Evolutionary conservation across 129 eudicot species (phyloP), one percentile per base, ranked within the genome.

Genomic region (Glebionis coronaria): DNA sequence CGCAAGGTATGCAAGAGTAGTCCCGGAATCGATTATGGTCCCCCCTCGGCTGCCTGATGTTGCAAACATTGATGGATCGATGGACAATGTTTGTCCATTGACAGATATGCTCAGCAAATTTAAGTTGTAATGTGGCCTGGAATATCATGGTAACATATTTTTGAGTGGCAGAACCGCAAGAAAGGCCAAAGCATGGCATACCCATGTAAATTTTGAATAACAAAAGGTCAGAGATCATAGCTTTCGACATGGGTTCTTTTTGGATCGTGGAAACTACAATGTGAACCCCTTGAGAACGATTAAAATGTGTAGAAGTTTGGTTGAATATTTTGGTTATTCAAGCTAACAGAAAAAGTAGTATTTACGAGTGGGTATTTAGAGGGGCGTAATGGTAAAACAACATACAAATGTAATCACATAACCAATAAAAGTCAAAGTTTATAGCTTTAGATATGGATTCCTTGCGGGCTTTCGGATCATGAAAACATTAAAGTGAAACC

Each of bases 11-110:
- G 99, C 95, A 71, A 94, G 82, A 15, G 99, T 94, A 62, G 99
- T 94, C 68, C 99, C 99, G 0, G 97, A 94, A 87, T 94, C 99
- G 59, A 94, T 81, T 52, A 94, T 94, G 27, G 99, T 94, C 72
- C 99, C 99, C 56, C 99, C 99, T 28, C 81, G 63, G 76, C 77
- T 94, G 70, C 69, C 51, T 42, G 97, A 81, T 44, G 99, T 87
- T 53, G 90, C 79, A 76, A 89, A 93, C 45, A 85, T 88, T 54
- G 84, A 67, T 63, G 92, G 68, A 73, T 79, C 82, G 51, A 93
- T 86, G 81, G 88, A 25, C 74, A 93, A 80, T 15, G 62, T 79
- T 76, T 84, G 95, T 54, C 99, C 97, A 53, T 84, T 89, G 46
- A 93, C 87, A n/a, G 99, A 59, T 63, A 93, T 86, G 70, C 97